Percentiles rank a stretch among this genome's conserved stretches.
Evolutionary conservation across 495 filamentous ascomycete species (phyloP).

Genomic region (Aspergillus nidulans): DNA sequence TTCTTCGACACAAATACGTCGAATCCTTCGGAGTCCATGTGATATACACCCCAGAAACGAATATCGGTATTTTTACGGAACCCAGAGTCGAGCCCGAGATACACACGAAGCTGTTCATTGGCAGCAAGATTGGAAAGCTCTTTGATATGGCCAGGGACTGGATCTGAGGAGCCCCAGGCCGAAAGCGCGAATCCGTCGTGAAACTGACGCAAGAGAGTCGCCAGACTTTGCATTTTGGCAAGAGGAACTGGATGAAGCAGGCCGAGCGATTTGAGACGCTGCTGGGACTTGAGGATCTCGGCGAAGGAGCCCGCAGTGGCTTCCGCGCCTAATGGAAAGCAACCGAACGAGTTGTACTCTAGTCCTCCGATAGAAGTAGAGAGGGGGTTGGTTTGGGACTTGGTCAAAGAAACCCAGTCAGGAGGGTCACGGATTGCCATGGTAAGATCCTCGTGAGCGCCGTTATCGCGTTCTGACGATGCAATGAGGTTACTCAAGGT

Average conservation of each 20-base stretch:
- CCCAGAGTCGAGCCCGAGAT: constrained; percentile 51
- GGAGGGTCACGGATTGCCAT: constrained; percentile 30
- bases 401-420: constrained; percentile 36
- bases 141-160: constrained; percentile 26
- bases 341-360: constrained; percentile 47
- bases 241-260: constrained; percentile 43
- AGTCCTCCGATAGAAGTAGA: constrained; percentile 45
- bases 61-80: constrained; percentile 43
- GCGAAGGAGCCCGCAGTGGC: constrained; percentile 40
- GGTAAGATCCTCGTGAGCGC: constrained; percentile 6
- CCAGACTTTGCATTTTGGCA: constrained; percentile 32
- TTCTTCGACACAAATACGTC: constrained; percentile 55
- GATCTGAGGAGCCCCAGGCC: constrained; percentile 11
- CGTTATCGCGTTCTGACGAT: constrained; percentile 21
- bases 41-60: constrained; percentile 55
- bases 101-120: constrained; percentile 31
- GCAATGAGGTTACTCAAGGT: constrained; percentile 21
- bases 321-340: constrained; percentile 53
- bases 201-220: constrained; percentile 29
- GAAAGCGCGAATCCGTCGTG: constrained; percentile 21
- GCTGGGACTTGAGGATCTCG: constrained; percentile 47
- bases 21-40: constrained; percentile 37
- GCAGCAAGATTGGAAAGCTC: constrained; percentile 29
- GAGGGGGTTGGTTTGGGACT: constrained; percentile 41
- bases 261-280: constrained; percentile 39